Base-by-base conservation (phyloP, 139 green algal genomes). In the Coelastrella sp. region DNA sequence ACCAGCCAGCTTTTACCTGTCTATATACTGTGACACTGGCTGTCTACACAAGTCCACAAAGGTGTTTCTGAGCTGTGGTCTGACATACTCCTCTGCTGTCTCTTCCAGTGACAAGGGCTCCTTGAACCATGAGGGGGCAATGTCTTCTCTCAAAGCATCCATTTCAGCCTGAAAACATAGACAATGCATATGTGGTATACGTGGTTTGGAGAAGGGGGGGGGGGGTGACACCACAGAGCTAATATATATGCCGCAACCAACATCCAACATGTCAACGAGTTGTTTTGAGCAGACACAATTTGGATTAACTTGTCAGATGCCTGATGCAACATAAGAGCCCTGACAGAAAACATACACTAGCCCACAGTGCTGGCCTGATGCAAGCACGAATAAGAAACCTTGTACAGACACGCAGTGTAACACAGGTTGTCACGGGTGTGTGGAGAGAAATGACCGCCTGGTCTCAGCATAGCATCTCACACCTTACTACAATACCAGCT, bases 1-100 rank as follows among this genome's bases (percentile, higher is more conserved):
- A 71, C 64, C 64, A 76, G 17, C 16, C 11, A 76, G 23, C 65
- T 6, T 5, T 71, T 3, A 88, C 83, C 83, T 80, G 83, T 91
- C 90, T 20, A 96, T 71, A 81, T 96, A 96, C 3, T 73, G 73
- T 4, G 77, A 85, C 3, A 94, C 85, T 4, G 91, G 83, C 47
- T 90, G 77, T 19, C 83, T 90, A 85, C 90, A 93, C 60, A 96
- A 76, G 77, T 92, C 82, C 56, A 96, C 64, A 83, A 96, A 96
- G 2, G 84, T 77, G n/a, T 92, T 17, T 64, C 89, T 90, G 57
- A 96, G 87, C 7, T 66, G 17, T 0, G 95, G 91, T 64, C 94
- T 87, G 66, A 96, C 91, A 59, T 89, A 92, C 23, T 86, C 78
- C 65, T 95, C 93, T 5, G 94, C 94, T 16, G 93, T 96, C 66